Percentiles rank a stretch among this genome's conserved stretches.
phyloP scores from a whole-genome alignment of 495 filamentous ascomycete genomes.

The Emericellopsis terricola region DNA sequence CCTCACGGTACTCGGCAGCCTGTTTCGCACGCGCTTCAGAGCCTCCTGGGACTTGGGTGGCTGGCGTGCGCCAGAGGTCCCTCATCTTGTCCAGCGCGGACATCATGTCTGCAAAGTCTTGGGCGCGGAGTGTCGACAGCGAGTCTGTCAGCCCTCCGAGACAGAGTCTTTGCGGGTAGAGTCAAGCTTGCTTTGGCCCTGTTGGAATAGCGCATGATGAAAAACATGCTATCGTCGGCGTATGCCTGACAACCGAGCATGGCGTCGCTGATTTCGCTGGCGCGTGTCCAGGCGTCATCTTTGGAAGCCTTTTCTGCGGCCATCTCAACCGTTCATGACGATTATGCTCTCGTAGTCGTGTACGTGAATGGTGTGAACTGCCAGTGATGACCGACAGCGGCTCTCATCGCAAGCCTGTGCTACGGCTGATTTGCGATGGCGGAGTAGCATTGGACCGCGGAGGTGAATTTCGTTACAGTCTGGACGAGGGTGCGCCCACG shows the following conservation, averaged over 20 bases:
- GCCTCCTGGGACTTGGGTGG: background rate
- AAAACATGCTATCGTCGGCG: conserved; percentile 3
- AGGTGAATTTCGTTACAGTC: no score
- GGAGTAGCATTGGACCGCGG: no score
- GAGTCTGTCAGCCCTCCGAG: no score
- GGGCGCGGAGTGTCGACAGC: background rate
- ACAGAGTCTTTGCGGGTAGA: no score
- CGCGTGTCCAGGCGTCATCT: background rate
- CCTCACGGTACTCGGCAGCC: background rate
- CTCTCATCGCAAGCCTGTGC: no score
- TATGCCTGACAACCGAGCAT: conserved; percentile 1
- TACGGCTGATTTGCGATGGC: no score
- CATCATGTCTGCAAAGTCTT: background rate
- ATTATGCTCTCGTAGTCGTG: no score
- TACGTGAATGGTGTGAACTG: no score
- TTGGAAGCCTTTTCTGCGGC: no score
- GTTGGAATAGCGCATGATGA: conserved; percentile 1
- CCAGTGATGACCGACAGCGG: no score
- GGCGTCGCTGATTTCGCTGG: background rate
- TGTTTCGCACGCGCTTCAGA: background rate
- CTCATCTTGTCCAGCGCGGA: background rate
- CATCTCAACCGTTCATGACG: no score
- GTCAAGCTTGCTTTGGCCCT: background rate
- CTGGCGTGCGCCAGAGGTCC: background rate
- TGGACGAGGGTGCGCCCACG: no score